phyloP scores from a whole-genome alignment of 2,329 filamentous ascomycete species.

The Penicillium thymicola region DNA sequence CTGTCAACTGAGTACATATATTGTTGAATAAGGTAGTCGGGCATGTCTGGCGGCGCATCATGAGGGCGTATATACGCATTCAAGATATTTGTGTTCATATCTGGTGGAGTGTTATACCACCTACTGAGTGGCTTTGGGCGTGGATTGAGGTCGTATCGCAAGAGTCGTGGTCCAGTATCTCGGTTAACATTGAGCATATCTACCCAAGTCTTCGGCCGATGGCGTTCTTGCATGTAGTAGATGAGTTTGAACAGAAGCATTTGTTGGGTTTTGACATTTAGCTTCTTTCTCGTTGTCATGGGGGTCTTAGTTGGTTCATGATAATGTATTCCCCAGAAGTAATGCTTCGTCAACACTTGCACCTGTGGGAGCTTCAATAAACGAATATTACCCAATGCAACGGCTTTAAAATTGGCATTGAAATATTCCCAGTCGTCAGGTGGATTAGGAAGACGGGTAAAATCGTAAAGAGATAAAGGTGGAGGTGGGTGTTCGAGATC shows the following conservation, averaged over 20 bases:
- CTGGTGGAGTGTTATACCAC: constrained; percentile 18
- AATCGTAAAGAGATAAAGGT: background rate
- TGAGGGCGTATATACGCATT: constrained; percentile 12
- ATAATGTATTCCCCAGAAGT: constrained; percentile 29
- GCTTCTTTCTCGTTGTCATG: constrained; percentile 2
- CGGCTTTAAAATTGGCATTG: background rate
- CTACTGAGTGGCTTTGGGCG: constrained; percentile 23
- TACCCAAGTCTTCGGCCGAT: constrained; percentile 14
- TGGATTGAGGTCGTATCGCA: constrained; percentile 16
- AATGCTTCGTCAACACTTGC: constrained; percentile 11
- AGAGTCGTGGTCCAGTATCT: constrained; percentile 33
- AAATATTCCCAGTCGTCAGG: constrained; percentile 12
- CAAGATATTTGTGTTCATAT: background rate
- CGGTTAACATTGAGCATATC: constrained; percentile 20
- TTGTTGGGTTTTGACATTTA: background rate
- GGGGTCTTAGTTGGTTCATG: background rate
- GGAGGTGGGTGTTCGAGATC: background rate
- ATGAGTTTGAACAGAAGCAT: constrained; percentile 24
- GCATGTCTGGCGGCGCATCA: constrained; percentile 4
- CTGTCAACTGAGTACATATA: constrained; percentile 10
- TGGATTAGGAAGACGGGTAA: constrained; percentile 8
- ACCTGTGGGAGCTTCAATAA: background rate
- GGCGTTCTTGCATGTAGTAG: constrained; percentile 22
- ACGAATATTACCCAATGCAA: background rate
- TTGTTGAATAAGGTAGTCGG: constrained; percentile 14